These are phyloP conservation scores for Glaciozyma antarctica DNA, from an alignment of 768 basidiomycete species.

Conservation along the genomic window DNA sequence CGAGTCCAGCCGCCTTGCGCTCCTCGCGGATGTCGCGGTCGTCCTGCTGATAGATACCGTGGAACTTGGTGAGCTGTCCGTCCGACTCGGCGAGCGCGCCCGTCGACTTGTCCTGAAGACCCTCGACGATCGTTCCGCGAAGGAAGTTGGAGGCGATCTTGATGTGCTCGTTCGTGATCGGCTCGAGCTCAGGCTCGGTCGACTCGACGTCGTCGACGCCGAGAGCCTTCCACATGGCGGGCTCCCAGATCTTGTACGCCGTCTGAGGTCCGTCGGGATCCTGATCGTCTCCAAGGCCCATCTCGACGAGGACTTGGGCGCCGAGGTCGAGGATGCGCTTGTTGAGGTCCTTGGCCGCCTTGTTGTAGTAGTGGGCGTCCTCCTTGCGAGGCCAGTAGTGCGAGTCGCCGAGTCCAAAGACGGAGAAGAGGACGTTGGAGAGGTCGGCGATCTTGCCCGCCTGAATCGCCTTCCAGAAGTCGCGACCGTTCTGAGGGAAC, in stretches of 20 bases:
- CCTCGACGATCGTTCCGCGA: slow-evolving; percentile 89
- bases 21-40: slow-evolving; percentile 98
- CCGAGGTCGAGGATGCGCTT: slow-evolving; percentile 67
- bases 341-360: slow-evolving; percentile 83
- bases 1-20: slow-evolving; percentile 78
- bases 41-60: slow-evolving; percentile 92
- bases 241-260: slow-evolving; percentile 95
- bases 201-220: slow-evolving; percentile 85
- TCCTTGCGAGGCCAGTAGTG: slow-evolving; percentile 98
- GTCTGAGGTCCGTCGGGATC: slow-evolving; percentile 93
- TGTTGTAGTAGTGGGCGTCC: slow-evolving; percentile 98
- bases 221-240: slow-evolving; percentile 80
- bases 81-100: slow-evolving; percentile 87
- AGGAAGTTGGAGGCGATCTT: slow-evolving; percentile 90
- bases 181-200: slow-evolving; percentile 83
- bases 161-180: slow-evolving; percentile 98
- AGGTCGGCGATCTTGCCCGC: slow-evolving; percentile 49
- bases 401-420: slow-evolving; percentile 94
- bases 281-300: slow-evolving; percentile 93
- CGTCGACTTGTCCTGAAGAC: slow-evolving; percentile 71
- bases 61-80: slow-evolving; percentile 94
- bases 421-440: slow-evolving; percentile 59
- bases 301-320: slow-evolving; percentile 56
- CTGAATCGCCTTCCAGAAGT: slow-evolving; percentile 75
- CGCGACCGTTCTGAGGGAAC: slow-evolving; percentile 89